Evolutionary conservation across 2,329 filamentous ascomycete species (phyloP).

Genomic region (Fusarium denticulatum): DNA sequence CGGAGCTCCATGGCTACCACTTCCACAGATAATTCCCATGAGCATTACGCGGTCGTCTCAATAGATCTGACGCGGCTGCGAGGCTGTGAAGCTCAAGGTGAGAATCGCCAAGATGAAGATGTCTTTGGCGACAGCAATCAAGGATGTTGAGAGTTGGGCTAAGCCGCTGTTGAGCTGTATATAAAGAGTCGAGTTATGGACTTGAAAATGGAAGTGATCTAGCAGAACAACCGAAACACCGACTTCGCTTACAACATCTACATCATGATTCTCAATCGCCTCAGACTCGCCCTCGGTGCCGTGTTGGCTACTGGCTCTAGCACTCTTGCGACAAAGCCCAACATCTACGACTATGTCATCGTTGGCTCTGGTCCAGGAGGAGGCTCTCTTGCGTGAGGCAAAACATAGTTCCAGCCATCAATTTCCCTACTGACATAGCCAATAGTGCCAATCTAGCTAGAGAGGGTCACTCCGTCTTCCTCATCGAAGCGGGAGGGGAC

Average conservation of each 20-base stretch:
- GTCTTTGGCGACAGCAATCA: too few species aligned
- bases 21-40: background rate
- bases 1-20: background rate
- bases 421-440: background rate
- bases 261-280: background rate
- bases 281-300: background rate
- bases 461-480: constrained; percentile 4
- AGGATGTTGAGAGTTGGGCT: background rate
- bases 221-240: background rate
- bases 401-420: rapidly evolving
- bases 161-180: rapidly evolving
- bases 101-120: background rate
- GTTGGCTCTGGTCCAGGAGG: background rate
- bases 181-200: background rate
- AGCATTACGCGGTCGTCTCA: background rate
- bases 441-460: background rate
- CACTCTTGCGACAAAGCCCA: background rate
- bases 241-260: too few species aligned
- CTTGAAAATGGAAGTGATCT: background rate
- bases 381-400: background rate
- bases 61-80: background rate
- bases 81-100: background rate
- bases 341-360: constrained; percentile 10
- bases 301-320: background rate
- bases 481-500: constrained; percentile 4